Conservation (phyloP, 345 rosid species). For the Sonneratia alba region DNA sequence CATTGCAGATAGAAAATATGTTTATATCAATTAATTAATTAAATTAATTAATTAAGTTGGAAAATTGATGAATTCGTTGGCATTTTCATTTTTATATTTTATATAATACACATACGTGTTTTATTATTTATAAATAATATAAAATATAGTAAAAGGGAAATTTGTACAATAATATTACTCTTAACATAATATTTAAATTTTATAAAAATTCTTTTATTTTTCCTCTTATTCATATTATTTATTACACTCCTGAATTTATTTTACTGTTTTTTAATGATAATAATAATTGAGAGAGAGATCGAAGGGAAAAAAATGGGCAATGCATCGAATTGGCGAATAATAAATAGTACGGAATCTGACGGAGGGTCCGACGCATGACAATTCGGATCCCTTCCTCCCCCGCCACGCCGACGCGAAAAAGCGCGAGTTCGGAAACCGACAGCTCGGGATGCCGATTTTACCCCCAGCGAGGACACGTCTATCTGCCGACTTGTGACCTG, state of each 20-base stretch:
- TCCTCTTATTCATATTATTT: no score
- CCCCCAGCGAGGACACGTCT: background rate
- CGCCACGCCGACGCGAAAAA: background rate
- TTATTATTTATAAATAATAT: no score
- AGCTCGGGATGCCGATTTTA: background rate
- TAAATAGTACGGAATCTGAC: background rate
- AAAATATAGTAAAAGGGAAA: no score
- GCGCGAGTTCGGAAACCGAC: background rate
- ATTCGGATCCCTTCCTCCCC: background rate
- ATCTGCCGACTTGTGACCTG: background rate
- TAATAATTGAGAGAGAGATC: no score
- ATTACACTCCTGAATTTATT: no score
- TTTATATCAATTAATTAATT: no score
- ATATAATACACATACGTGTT: no score
- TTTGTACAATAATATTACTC: no score
- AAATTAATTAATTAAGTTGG: background rate
- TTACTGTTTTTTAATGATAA: no score
- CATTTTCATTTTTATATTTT: background rate
- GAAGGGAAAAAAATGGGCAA: no score
- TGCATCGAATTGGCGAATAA: background rate
- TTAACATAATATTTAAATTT: no score
- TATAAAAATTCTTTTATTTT: no score
- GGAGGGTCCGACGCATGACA: background rate
- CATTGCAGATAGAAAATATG: background rate
- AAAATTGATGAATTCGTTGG: background rate